Conservation (phyloP, 164 flowering plant species). For the Platanus orientalis region DNA sequence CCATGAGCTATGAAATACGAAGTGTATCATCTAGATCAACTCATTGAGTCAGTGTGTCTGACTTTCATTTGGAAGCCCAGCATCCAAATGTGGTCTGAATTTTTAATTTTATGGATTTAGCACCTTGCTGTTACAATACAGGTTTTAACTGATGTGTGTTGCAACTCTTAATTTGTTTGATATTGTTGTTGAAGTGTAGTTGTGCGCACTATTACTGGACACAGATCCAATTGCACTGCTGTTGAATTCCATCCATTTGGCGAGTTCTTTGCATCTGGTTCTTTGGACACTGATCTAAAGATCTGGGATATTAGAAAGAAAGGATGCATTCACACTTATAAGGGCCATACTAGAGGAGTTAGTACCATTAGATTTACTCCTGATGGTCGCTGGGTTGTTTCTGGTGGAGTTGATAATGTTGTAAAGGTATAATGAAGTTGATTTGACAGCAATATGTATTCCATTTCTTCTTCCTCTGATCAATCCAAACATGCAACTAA, state of each 20-base stretch:
- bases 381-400: constrained; percentile 97
- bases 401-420: constrained; percentile 80
- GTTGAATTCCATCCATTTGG: constrained; percentile 91
- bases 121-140: background rate
- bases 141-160: background rate
- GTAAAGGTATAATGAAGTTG: constrained; percentile 54
- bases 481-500: background rate
- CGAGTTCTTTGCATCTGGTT: constrained; percentile 90
- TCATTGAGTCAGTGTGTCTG: background rate
- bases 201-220: constrained; percentile 80
- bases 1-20: background rate
- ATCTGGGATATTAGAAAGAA: constrained; percentile 91
- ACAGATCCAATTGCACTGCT: constrained; percentile 72
- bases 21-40: background rate
- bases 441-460: background rate
- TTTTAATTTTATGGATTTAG: background rate
- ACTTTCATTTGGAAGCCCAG: background rate
- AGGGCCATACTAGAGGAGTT: constrained; percentile 73
- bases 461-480: background rate
- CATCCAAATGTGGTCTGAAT: background rate
- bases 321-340: constrained; percentile 90
- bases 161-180: constrained; percentile 23
- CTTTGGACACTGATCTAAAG: constrained; percentile 68
- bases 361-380: constrained; percentile 71
- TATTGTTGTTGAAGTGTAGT: constrained; percentile 62